Evolutionary conservation across 805 yeast species (phyloP), one percentile per base, ranked within the genome.

Genomic region (Metschnikowia bowlesiae): DNA sequence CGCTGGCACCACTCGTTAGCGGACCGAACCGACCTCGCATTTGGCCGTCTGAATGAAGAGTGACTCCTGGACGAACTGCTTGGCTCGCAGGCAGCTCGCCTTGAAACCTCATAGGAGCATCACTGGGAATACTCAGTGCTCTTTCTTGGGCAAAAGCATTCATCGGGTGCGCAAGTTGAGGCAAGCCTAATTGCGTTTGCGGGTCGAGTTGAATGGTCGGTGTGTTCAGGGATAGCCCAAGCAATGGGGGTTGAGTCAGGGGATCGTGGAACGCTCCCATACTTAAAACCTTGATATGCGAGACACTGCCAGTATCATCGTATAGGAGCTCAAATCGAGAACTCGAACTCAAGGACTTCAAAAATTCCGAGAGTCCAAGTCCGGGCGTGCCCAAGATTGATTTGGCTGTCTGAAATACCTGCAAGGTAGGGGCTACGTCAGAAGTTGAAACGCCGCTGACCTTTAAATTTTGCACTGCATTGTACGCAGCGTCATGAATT

Each of bases 231-330:
- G 41, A 13, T 31, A 41, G 29, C 13, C 44, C 44, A 8, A 41
- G 28, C 28, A 31, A 31, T 11, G 29, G 16, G 13, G 13, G n/a
- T 39, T 39, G 41, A 6, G 41, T 26, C 26, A 31, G 16, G n/a
- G 41, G 16, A 39, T 39, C 41, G 8, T 16, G 26, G 18, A 41
- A 31, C 2, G 38, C 38, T 22, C 22, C n/a, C 33, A 30, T 43
- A 11, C 36, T 9, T 11, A 26, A 46, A 7, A 40, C 51, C 14
- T 73, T 71, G 35, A 78, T 65, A 54, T 70, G 75, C 8, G 71
- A 67, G 2, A 78, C 76, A n/a, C 66, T 68, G 1, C 78, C 77
- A 39, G 69, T 62, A 49, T 76, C 78, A 53, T 78, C 81, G 56
- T 71, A 73, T 22, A 72, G 56, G 39, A 76, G 62, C 22, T 76